These are phyloP conservation scores for Chytriomyces confervae DNA, from an alignment of 192 early-diverging fungal species.

Conservation along the genomic window DNA sequence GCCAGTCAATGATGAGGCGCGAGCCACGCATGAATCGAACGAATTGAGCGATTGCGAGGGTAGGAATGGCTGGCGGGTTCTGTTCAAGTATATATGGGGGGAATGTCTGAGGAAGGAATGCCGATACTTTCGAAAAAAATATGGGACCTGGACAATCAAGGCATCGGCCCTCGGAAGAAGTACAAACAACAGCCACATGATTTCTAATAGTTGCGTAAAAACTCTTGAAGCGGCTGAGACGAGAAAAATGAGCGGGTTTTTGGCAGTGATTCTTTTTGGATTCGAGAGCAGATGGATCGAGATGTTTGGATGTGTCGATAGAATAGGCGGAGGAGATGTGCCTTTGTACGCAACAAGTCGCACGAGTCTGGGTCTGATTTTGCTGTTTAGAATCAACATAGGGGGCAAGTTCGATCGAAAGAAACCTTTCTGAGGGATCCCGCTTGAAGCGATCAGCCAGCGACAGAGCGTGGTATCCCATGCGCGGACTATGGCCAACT, in stretches of 20 bases:
- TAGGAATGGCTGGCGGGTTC: conserved; percentile 97
- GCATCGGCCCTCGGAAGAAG: conserved; percentile 63
- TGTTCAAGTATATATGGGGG: conserved; percentile 21
- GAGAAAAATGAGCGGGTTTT: conserved; percentile 65
- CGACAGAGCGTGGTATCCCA: conserved; percentile 87
- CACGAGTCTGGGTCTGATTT: conserved; percentile 66
- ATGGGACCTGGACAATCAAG: conserved; percentile 78
- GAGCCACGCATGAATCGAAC: conserved; percentile 69
- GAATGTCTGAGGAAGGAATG: conserved; percentile 1
- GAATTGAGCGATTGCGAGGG: conserved; percentile 77
- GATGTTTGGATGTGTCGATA: conserved; percentile 19
- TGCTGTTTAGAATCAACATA: neutral
- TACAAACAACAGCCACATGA: conserved; percentile 69
- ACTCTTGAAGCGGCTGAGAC: conserved; percentile 73
- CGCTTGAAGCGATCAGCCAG: conserved; percentile 49
- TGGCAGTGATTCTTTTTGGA: conserved; percentile 56
- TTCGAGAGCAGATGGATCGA: conserved; percentile 29
- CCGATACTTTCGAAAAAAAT: neutral
- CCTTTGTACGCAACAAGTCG: conserved; percentile 85
- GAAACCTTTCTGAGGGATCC: neutral
- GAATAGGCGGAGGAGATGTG: conserved; percentile 31
- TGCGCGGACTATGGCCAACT: conserved; percentile 70
- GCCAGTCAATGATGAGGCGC: conserved; percentile 93
- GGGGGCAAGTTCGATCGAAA: neutral
- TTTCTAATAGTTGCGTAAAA: conserved; percentile 58